Base-by-base conservation (phyloP, 1,284 basidiomycete genomes). In the Ganoderma sinense region DNA sequence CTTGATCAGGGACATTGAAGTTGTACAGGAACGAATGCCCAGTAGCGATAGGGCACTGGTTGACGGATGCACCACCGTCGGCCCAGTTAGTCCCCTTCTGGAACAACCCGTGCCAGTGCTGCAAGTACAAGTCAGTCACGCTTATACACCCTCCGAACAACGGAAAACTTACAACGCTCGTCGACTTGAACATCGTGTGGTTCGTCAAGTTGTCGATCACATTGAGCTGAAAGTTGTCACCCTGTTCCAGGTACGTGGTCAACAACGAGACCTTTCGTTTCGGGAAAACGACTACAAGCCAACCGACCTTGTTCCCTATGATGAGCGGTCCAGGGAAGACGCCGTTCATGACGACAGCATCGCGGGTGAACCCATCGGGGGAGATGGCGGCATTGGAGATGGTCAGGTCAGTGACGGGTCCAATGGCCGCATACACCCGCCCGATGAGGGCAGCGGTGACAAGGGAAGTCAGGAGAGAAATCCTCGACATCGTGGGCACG, bases 11-110 rank as follows among this genome's bases (percentile, higher is more conserved):
- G 10, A 77, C 77, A 18, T 40, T 72, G 68, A 83, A 78, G 51
- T 80, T 73, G 66, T 83, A 88, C 14, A 83, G 81, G 79, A 86
- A 88, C 10, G 79, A 81, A 13, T 79, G 71, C 0, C 81, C 80
- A 0, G 86, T 80, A 2, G 83, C 80, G 68, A 89, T 87, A 1
- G 86, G 86, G 73, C 88, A 89, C 72, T 87, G 85, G 39, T 79
- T 84, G 29, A 86, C 75, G 51, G 74, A 73, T 13, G 75, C 73
- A 23, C 65, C 55, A 3, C 75, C 75, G 53, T 75, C 75, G 76
- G 77, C 79, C 70, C 75, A 78, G 53, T 73, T 78, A 0, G 80
- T 79, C 70, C 73, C 73, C 64, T 67, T 74, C 77, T 75, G 81
- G 61, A 76, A 78, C 23, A 82, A 40, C 2, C 80, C 80, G 43